Evolutionary conservation across 2,329 filamentous ascomycete genomes (phyloP), one percentile per base, ranked within the genome.

Genomic region (Tympanopsis confertula): DNA sequence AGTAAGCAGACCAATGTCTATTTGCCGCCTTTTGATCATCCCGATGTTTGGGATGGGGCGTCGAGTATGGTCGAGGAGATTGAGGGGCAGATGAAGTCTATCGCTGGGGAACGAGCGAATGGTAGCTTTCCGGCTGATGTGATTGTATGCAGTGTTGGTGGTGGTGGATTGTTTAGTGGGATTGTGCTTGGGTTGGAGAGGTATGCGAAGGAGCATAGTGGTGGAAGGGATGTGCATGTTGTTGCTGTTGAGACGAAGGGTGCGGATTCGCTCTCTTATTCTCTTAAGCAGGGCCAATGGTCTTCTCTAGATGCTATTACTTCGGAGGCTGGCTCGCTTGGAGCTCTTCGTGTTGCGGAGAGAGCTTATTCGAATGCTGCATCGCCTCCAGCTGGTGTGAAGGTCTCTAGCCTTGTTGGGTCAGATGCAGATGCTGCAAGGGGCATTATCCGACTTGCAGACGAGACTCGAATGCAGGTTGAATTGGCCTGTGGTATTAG

Each of bases 401-500:
- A 28, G 10, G 24, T 28, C 10, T 10, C 24, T n/a, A 28, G 24
- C n/a, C 10, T 28, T n/a, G 24, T 28, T 10, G 24, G 24, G 10
- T 28, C 24, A n/a, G 24, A 28, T 28, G 24, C 24, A 10, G 24
- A 28, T 10, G 24, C 24, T 28, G 24, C 24, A 10, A 10, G n/a
- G 24, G 24, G 24, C n/a, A n/a, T 28, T 28, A 10, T 28, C n/a
- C 24, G 24, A 28, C n/a, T 28, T 10, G 24, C 24, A 10, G 24
- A 28, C n/a, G 38, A 42, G 19, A 35, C 40, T 26, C 26, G 14
- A 13, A 4, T 38, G 18, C 28, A 20, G 20, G 12, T 7, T 38
- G 32, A 44, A 44, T 13, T 42, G 47, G 12, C 45, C 53, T 14
- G 47, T 44, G 10, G 55, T 54, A 5, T 19, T 43, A 1, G 53